Percentiles rank a stretch among this genome's conserved stretches.
Conservation (phyloP, 1,284 basidiomycete species). For the Pseudozyma sp. region DNA sequence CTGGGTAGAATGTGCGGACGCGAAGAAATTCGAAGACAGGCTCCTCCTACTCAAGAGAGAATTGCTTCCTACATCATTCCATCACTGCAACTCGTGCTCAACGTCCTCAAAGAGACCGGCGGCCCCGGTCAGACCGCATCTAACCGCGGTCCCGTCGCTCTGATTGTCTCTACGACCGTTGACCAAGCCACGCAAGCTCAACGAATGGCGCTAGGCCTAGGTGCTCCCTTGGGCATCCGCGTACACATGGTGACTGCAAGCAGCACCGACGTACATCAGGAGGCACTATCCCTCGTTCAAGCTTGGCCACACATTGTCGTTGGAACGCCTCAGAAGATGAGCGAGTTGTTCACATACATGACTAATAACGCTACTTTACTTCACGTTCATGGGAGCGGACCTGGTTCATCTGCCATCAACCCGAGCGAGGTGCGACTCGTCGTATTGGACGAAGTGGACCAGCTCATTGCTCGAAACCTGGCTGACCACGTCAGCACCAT, state of each 20-base stretch:
- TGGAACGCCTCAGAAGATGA: slow-evolving; percentile 94
- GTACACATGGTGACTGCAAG: slow-evolving; percentile 59
- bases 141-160: slow-evolving; percentile 71
- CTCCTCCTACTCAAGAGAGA: slow-evolving; percentile 95
- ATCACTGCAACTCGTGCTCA: slow-evolving; percentile 58
- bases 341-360: slow-evolving; percentile 89
- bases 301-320: slow-evolving; percentile 85
- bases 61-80: slow-evolving; percentile 84
- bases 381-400: slow-evolving; percentile 17
- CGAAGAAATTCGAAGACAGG: no score
- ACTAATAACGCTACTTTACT: slow-evolving; percentile 68
- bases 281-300: slow-evolving; percentile 52
- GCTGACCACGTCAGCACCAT: slow-evolving; percentile 94
- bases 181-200: slow-evolving; percentile 98
- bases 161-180: slow-evolving; percentile 93
- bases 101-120: slow-evolving; percentile 49
- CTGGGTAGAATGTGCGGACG: no score
- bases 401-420: slow-evolving; percentile 20
- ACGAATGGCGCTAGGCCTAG: slow-evolving; percentile 93
- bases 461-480: slow-evolving; percentile 93
- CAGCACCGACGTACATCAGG: slow-evolving; percentile 51
- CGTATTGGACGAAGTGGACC: slow-evolving; percentile 96
- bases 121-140: slow-evolving; percentile 33
- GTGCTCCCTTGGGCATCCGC: slow-evolving; percentile 74
- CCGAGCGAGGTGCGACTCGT: slow-evolving; percentile 89